Conservation (phyloP, 495 filamentous ascomycete genomes). For the Lindgomyces ingoldianus region DNA sequence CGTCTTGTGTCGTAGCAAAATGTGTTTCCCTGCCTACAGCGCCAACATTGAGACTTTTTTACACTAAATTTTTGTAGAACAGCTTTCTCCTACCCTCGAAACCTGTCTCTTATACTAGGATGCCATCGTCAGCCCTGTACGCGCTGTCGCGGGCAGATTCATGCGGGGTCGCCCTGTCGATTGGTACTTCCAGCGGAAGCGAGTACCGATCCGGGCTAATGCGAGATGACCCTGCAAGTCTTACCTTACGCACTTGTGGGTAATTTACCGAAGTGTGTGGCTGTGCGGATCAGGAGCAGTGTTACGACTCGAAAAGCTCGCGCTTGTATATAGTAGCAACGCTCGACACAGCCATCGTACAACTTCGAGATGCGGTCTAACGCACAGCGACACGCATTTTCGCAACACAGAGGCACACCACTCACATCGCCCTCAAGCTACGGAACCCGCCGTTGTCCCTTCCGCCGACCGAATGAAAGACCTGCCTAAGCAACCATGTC, state of each 20-base stretch:
- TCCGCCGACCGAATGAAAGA: too few species aligned
- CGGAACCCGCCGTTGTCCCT: too few species aligned
- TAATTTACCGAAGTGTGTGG: neutral
- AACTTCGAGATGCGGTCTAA: too few species aligned
- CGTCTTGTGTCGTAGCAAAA: conserved; percentile 28
- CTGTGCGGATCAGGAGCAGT: neutral
- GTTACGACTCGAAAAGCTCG: neutral
- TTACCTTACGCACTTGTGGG: neutral
- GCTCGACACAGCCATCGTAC: neutral
- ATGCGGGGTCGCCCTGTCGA: neutral
- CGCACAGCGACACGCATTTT: too few species aligned
- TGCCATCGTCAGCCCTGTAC: conserved; percentile 16
- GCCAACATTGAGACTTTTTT: conserved; percentile 19
- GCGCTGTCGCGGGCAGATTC: conserved; percentile 6
- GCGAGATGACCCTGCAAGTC: neutral
- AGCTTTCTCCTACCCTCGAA: conserved; percentile 1
- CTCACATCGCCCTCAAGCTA: too few species aligned
- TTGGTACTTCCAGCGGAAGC: conserved; percentile 10
- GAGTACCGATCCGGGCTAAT: conserved; percentile 5
- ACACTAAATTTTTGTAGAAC: conserved; percentile 22
- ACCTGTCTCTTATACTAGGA: conserved; percentile 14
- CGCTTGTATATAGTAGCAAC: neutral
- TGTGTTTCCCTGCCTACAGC: conserved; percentile 22
- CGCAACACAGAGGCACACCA: too few species aligned
- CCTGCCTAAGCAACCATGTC: too few species aligned